These are phyloP conservation scores for Zygoascus bituminiphila DNA, from an alignment of 805 yeast species.

Conservation along the genomic window DNA sequence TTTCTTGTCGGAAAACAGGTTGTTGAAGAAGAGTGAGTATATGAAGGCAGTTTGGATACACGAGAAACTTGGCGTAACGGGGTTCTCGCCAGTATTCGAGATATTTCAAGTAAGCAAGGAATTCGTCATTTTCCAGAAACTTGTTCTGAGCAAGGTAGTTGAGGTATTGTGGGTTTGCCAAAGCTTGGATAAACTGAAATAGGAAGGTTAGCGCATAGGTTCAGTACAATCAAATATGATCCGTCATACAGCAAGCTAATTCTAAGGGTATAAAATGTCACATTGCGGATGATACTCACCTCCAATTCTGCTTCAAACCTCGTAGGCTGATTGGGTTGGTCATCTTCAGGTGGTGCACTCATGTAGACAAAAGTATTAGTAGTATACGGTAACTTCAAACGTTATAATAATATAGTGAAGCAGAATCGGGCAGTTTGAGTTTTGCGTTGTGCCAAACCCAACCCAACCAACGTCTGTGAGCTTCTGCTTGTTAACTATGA, in stretches of 20 bases:
- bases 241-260: not conserved
- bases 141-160: slow-evolving; percentile 80
- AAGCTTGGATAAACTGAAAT: slow-evolving; percentile 85
- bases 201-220: not conserved
- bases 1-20: slow-evolving; percentile 33
- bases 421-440: too few species aligned
- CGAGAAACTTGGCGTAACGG: slow-evolving; percentile 58
- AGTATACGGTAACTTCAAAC: too few species aligned
- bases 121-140: slow-evolving; percentile 60
- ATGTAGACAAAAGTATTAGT: too few species aligned
- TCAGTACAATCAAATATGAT: not conserved
- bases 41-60: slow-evolving; percentile 82
- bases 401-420: too few species aligned
- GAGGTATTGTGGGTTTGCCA: slow-evolving; percentile 82
- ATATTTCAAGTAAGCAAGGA: slow-evolving; percentile 68
- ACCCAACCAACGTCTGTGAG: too few species aligned
- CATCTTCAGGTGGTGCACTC: not conserved
- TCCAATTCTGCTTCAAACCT: slow-evolving; percentile 87
- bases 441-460: too few species aligned
- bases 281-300: slow-evolving; percentile 29
- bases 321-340: slow-evolving; percentile 41
- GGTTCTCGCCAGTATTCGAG: slow-evolving; percentile 80
- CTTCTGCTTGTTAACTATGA: too few species aligned
- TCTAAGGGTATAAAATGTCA: too few species aligned
- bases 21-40: slow-evolving; percentile 52